Base-by-base conservation (phyloP, 441 rosid species). In the Populus hybrid region DNA sequence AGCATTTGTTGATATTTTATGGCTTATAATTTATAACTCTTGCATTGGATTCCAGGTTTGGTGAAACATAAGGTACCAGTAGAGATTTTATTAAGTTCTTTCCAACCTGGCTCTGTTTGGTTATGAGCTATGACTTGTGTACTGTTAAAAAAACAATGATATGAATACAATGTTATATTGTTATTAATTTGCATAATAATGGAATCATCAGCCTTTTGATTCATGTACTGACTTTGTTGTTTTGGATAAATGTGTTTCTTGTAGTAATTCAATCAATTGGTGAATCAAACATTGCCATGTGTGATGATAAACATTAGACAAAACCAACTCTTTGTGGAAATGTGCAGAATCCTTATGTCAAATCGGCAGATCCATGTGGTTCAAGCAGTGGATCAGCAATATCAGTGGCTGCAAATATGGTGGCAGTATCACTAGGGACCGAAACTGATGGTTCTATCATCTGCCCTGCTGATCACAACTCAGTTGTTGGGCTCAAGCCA, bases 401-500 rank as follows among this genome's bases (percentile, higher is more conserved):
- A 30, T 30, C 32, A 3, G 32, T 30, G 5, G 32, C 32, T 3
- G 32, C 32, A 30, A 30, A 30, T 4, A 30, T 30, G 32, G 32
- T 30, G 32, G 32, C 32, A 30, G 32, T 30, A 30, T 30, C 32
- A 30, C 32, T 30, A 4, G 32, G 32, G 32, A 30, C 32, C 5
- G 32, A 30, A 83, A 92, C 98, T 0, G 87, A 88, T 75, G 96
- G 94, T 21, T 91, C 95, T 21, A 88, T 94, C 64, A 74, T 94
- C 10, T 90, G 88, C 76, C 98, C 97, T 0, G 76, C 97, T 0
- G 79, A 81, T 74, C 53, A 36, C 11, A 94, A 90, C 83, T 89
- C 94, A 0, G 88, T 90, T 0, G 94, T 92, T 6, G 96, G 98
- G 24, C 80, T 92, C 65, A 94, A 92, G 80, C 96, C 94, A 61